Evolutionary conservation across 805 yeast species (phyloP), one percentile per base, ranked within the genome.

Genomic region (Saccharomycopsis fermentans): DNA sequence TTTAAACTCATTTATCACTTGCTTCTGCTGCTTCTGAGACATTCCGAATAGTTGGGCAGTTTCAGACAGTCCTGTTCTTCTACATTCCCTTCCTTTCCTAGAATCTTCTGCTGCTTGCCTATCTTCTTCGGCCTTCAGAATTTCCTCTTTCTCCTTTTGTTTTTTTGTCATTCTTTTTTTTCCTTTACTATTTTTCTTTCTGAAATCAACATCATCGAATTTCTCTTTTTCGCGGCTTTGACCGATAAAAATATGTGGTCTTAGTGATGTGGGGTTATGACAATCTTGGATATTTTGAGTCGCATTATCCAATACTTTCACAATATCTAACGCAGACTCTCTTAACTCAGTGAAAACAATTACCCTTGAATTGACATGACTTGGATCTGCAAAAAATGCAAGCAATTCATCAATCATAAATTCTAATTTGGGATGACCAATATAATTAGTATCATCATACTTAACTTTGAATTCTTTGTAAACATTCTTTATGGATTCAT

Each of bases 181-280:
- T 16, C 76, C 75, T 39, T 72, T 71, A 14, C 26, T 43, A 51
- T 75, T 69, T 60, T 79, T 79, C 40, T 73, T 66, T 12, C 71
- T 66, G 63, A 73, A 82, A 6, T 73, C 74, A 2, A 71, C 79
- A 60, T 84, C 84, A 66, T 84, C 87, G 67, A 84, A 84, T 36
- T 77, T 81, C 54, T 83, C 89, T 65, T 82, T 83, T 57, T 83
- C 91, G 61, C 79, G 81, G 0, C 96, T 79, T 68, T 94, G 99
- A 0, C 99, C 99, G 62, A 94, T 89, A 68, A 94, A 94, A 26
- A 92, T 81, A 68, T 89, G 96, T 0, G 98, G 88, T 55, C 79
- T 78, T 24, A 81, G 71, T 27, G 56, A 64, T 32, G 61, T 64
- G 58, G 70, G 71, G 43, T 66, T 67, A 58, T 68, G 62, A 6